Conservation (phyloP, 148 eudicot genomes). For the Rhododendron williamsianum region DNA sequence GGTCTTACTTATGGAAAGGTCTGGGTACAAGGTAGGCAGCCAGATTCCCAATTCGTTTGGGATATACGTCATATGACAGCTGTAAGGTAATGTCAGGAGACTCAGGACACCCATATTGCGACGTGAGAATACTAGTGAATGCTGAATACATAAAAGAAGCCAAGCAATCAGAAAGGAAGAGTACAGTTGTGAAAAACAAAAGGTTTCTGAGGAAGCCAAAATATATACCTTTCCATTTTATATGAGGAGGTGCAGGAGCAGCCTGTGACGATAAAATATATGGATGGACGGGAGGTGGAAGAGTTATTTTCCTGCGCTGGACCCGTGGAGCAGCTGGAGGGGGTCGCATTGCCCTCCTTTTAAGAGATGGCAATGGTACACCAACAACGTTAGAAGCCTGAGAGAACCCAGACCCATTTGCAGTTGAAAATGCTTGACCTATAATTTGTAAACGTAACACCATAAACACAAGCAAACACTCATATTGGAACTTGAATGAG, state of each 20-base stretch:
- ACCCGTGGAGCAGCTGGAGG: slow-evolving; percentile 17
- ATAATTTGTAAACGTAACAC: slow-evolving; percentile 1
- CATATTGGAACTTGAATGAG: background rate
- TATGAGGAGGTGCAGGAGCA: slow-evolving; percentile 16
- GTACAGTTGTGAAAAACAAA: background rate
- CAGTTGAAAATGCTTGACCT: slow-evolving; percentile 18
- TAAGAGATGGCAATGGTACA: slow-evolving; percentile 2
- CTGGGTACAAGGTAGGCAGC: background rate
- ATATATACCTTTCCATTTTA: slow-evolving; percentile 34
- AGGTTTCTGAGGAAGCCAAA: background rate
- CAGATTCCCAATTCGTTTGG: background rate
- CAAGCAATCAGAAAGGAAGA: background rate
- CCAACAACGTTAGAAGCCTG: slow-evolving; percentile 6
- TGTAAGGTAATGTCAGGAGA: too few species aligned
- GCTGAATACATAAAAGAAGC: background rate
- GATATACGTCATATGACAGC: background rate
- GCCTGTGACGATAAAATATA: background rate
- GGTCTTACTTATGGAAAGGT: background rate
- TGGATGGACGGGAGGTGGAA: slow-evolving; percentile 8
- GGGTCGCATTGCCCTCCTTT: slow-evolving; percentile 7
- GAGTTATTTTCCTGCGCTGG: slow-evolving; percentile 16
- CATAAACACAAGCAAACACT: background rate
- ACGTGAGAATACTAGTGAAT: background rate
- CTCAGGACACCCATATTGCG: background rate
- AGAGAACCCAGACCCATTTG: slow-evolving; percentile 13